Base-by-base conservation (phyloP, 1,284 basidiomycete species). In the Austropuccinia psidii region DNA sequence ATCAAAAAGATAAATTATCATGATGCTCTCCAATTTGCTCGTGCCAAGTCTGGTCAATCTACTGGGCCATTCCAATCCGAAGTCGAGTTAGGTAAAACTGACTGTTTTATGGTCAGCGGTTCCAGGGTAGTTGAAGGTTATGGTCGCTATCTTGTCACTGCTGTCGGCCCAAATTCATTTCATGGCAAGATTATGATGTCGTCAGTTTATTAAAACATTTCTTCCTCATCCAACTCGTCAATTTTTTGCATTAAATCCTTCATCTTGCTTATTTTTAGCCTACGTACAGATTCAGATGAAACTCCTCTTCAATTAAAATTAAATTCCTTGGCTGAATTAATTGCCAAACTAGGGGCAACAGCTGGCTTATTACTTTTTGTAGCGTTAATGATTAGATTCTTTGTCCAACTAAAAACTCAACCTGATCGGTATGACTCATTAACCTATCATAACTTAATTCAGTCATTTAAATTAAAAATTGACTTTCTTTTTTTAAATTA, bases 241-340 rank as follows among this genome's bases (percentile, higher is more conserved):
- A 5, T n/a, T 47, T 35, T 17, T 33, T 7, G n/a, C 19, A 29
- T 54, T 54, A 7, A 54, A 31, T 24, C 31, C 11, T 69, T 50
- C 24, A 24, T 2, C 69, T 47, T 57, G 52, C 7, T 68, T 9
- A 21, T n/a, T 35, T 75, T 43, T 75, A 90, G 90, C 89, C 62
- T 96, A 43, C 89, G 89, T 49, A 87, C 87, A 11, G 90, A 91
- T 67, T 80, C 88, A 1, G 91, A 93, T 79, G 87, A 88, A 76
- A 98, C 96, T 0, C 96, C 95, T 0, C 85, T 76, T 54, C 76
- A 76, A 41, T 55, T 54, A 21, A 75, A 76, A 45, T 47, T 76
- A 15, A 75, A 75, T 39, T 62, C 55, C 19, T 50, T 76, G 13
- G 76, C 76, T 17, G 76, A 76, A 58, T 52, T 60, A 1, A 76